Base-by-base conservation (phyloP, 2,329 filamentous ascomycete species). In the Domatiomyces globalis region DNA sequence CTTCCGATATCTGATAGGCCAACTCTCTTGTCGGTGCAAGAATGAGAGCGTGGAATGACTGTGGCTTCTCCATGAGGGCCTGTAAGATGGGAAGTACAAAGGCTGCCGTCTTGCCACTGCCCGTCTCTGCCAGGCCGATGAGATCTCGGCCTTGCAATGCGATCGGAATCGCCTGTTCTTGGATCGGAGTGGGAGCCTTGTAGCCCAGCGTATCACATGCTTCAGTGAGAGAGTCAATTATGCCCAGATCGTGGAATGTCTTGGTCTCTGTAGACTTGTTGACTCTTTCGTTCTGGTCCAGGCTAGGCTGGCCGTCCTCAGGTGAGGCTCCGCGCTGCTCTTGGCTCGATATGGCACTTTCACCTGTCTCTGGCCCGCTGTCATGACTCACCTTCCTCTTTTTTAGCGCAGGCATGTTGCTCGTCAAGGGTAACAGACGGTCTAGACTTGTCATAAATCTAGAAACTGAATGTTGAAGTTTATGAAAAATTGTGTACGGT, bases 51-150 rank as follows among this genome's bases (percentile, higher is more conserved):
- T 92, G 95, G 46, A 94, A 73, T 2, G 87, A 75, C 60, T 88
- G 85, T 0, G 89, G 89, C 61, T 88, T 87, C 51, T 92, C 85
- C 70, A 96, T 84, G 1, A 98, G 78, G 2, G 85, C 81, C 69
- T 95, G 89, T 2, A 98, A 77, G 42, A 98, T 94, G 0, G 92
- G 92, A 2, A 98, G 73, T 0, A 87, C 88, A 66, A 96, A 98
- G 0, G 92, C 89, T 5, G 88, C 90, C 0, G 92, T 96, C 73
- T 96, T 98, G 69, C 92, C 92, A 63, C 83, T 88, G 60, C 92
- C 92, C 0, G 92, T 98, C 69, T 98, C 90, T 29, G 92, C 92
- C 49, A 96, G 76, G 43, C 89, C 92, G 60, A 98, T 95, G 33
- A 96, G 74, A 67, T 96, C 92, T 62, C 87, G 80, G 49, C 84